Conservation (phyloP, 139 green algal genomes). For the Gonium pectorale region DNA sequence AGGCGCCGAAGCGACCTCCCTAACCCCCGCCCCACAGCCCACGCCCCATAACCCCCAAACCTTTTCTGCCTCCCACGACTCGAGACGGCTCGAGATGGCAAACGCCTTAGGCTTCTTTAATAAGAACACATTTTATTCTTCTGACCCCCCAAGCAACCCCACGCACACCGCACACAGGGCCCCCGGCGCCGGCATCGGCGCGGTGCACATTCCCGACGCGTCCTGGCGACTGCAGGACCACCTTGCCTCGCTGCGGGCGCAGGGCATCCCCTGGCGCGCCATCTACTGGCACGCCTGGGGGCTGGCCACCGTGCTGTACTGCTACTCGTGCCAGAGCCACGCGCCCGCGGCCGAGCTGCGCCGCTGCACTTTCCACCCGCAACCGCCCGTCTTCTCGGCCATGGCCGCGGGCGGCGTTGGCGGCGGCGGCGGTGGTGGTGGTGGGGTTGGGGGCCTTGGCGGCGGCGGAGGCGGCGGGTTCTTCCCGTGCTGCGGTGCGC, state of each 20-base stretch:
- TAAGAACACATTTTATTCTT: no score
- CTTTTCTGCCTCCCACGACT: no score
- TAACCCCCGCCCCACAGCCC: no score
- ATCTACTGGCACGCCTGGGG: constrained; percentile 60
- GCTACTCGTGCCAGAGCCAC: constrained; percentile 46
- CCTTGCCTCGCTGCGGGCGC: constrained; percentile 24
- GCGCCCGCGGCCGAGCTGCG: constrained; percentile 37
- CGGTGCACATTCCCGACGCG: constrained; percentile 37
- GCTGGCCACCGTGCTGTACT: constrained; percentile 54
- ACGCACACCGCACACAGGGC: no score
- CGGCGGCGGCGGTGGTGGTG: neutral
- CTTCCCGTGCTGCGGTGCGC: constrained; percentile 53
- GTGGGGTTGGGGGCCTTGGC: no score
- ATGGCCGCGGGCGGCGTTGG: neutral
- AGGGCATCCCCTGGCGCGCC: constrained; percentile 35
- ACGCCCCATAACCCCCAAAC: no score
- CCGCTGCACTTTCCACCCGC: constrained; percentile 49
- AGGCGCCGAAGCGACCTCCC: no score
- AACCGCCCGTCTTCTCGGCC: constrained; percentile 40
- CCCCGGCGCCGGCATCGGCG: neutral
- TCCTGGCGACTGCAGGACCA: constrained; percentile 52
- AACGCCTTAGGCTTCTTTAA: no score
- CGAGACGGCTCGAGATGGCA: no score
- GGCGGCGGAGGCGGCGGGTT: neutral
- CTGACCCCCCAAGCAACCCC: no score